phyloP scores from a whole-genome alignment of 1,284 basidiomycete species.

The Schizophyllum commune region DNA sequence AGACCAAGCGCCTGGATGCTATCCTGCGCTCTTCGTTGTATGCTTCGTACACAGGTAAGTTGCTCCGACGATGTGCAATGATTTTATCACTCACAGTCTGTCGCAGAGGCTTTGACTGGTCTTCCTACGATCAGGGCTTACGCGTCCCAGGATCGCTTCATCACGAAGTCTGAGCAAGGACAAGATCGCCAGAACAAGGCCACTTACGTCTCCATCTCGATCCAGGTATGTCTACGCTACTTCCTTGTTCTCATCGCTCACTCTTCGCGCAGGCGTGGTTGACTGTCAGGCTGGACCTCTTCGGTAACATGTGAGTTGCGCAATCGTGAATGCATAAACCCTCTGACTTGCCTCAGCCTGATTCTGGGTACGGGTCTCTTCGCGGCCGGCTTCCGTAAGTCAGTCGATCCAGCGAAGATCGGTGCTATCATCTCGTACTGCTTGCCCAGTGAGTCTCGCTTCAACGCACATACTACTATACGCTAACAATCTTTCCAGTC shows the following conservation, averaged over 20 bases:
- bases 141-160: slow-evolving; percentile 32
- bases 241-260: background rate
- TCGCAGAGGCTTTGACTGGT: slow-evolving; percentile 16
- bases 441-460: slow-evolving; percentile 40
- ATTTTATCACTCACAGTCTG: background rate
- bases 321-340: slow-evolving; percentile 27
- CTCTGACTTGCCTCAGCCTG: slow-evolving; percentile 58
- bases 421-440: slow-evolving; percentile 62
- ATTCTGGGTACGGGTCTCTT: slow-evolving; percentile 69
- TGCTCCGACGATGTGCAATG: background rate
- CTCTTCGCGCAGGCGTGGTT: background rate
- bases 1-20: slow-evolving; percentile 66
- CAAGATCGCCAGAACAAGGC: slow-evolving; percentile 72
- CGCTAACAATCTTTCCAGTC: slow-evolving; percentile 25
- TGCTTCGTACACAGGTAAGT: slow-evolving; percentile 37
- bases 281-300: background rate
- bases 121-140: slow-evolving; percentile 18
- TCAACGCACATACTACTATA: background rate
- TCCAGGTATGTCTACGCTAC: slow-evolving; percentile 16
- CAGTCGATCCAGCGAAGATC: slow-evolving; percentile 36
- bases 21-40: slow-evolving; percentile 60
- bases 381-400: slow-evolving; percentile 39
- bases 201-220: slow-evolving; percentile 66
- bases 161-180: slow-evolving; percentile 45
- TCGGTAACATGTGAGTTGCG: background rate